Evolutionary conservation across 148 eudicot genomes (phyloP), one percentile per base, ranked within the genome.

Genomic region (Silene uniflora): DNA sequence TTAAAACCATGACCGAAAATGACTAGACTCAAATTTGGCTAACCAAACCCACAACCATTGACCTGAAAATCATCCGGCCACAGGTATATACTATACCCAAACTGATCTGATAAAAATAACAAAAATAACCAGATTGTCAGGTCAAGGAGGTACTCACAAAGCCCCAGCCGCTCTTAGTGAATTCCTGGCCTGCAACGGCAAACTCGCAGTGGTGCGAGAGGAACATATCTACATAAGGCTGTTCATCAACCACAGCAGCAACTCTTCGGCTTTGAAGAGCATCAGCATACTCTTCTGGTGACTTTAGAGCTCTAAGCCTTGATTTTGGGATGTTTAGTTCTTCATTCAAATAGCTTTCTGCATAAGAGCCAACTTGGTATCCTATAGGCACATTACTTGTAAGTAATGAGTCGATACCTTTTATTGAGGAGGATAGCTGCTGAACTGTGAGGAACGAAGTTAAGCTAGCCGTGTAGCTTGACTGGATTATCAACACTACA

Each of bases 381-480:
- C 98, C 97, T 32, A 94, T 90, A 11, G 17, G 77, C 21, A 46
- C 87, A 19, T 75, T 76, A 80, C 93, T 84, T 44, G 86, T 69
- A 25, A 83, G 83, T 87, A 94, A 78, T 55, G 89, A 81, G 60
- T 94, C 93, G 18, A 94, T 88, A 49, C 97, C 98, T 77, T 73
- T 83, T 11, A 94, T 90, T 39, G 87, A 77, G 22, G 89, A 87
- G 29, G 90, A 71, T 49, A 94, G 87, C 74, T 90, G 98, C 77
- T 91, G 89, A 29, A 88, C 97, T 1, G 97, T 90, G 61, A 94
- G 96, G 72, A 89, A 87, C 24, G 98, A 94, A 25, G 95, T 89
- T 84, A 94, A 80, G 87, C 97, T 94, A 29, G 98, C 97, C 42
- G 97, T 91, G 81, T 94, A 94, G 85, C 98, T 91, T 62, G 93